Base-by-base conservation (phyloP, 805 yeast species). In the Sugiyamaella floridensis region DNA sequence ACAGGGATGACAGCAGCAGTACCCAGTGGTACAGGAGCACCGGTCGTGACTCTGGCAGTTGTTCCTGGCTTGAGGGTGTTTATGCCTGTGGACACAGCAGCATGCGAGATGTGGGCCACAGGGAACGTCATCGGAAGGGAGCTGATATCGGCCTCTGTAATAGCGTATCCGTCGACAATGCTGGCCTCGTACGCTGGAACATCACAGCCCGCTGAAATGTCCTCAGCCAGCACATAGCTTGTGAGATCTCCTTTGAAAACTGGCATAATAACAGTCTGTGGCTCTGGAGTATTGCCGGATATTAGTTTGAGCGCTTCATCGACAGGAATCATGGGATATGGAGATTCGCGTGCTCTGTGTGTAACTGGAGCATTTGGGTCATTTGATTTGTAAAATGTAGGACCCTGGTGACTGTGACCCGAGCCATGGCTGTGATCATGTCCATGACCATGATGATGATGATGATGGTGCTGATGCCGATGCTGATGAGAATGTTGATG, bases 131-230 rank as follows among this genome's bases (percentile, higher is more conserved):
- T 79, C 0, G 79, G 75, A 11, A 32, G 37, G 9, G 37, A 32
- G n/a, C n/a, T 4, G 4, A 32, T 32, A 8, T 32, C 37, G 12
- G 4, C 37, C 37, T 32, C 37, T 5, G 37, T 11, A 9, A 80
- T 76, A 1, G 82, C 82, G 56, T 78, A 78, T 0, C 83, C 83
- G 58, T 78, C 83, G 3, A 78, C 82, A 26, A 78, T 76, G 53
- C 80, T 74, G 1, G 83, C 81, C n/a, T 77, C 60, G 62, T 76
- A 78, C 15, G 70, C 67, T 0, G 82, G 82, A 11, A 77, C 78
- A 50, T 70, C 64, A 1, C 66, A 56, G 0, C 70, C 65, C 0
- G 80, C 66, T 37, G 42, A 46, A 2, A 78, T 54, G 51, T 76
- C 77, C 51, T 75, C 74, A 4, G 79, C 75, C 6, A 76, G 41